A percentile compares a stretch with the other conserved stretches of the same genome.
phyloP scores from a whole-genome alignment of 2,329 filamentous ascomycete species.

The Chaetomiaceae sp. region DNA sequence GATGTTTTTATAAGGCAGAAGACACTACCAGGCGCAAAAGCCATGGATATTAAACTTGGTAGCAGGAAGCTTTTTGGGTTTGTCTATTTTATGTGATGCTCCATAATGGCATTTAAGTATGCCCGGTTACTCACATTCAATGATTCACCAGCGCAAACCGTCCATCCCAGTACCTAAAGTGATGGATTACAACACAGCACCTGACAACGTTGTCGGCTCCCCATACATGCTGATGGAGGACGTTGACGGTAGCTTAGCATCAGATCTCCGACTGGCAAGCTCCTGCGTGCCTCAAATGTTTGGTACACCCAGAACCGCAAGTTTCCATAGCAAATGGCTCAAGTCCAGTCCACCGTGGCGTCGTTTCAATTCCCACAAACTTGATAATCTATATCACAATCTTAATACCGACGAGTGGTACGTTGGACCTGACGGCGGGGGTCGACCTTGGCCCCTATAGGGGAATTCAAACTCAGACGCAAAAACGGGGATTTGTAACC shows the following conservation, averaged over 20 bases:
- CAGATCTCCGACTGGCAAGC: neutral
- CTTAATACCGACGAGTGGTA: neutral
- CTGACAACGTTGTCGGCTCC: neutral
- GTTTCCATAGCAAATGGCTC: slow-evolving; percentile 1
- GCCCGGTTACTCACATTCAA: no score
- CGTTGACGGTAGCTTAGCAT: neutral
- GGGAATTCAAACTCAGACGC: no score
- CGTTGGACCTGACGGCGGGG: neutral
- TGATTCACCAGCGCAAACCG: no score
- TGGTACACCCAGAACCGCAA: neutral
- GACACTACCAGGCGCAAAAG: neutral
- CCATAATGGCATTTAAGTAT: no score
- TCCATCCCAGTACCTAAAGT: slow-evolving; percentile 5
- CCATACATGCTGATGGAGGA: slow-evolving; percentile 4
- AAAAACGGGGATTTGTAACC: no score
- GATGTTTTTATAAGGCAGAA: neutral
- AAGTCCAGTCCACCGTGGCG: neutral
- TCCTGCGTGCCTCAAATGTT: neutral
- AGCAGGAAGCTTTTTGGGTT: slow-evolving; percentile 3
- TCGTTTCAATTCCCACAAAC: neutral
- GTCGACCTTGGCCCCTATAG: no score
- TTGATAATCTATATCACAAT: slow-evolving; percentile 2
- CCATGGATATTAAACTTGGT: neutral
- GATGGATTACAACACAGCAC: neutral
- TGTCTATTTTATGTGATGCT: neutral